phyloP scores from a whole-genome alignment of 306 rosid species.

The Senna siamea region DNA sequence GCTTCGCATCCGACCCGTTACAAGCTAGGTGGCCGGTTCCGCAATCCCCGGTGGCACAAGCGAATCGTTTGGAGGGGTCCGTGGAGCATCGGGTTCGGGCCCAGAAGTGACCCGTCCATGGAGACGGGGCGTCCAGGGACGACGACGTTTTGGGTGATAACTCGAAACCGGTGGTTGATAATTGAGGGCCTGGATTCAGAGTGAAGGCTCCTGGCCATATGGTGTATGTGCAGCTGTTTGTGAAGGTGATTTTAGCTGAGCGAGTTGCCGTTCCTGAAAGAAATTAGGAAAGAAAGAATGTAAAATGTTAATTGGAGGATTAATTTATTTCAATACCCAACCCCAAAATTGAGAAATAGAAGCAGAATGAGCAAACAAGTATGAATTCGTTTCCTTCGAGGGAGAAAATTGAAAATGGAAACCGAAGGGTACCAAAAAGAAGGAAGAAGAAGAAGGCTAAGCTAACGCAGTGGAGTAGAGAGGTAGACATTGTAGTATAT shows the following conservation, averaged over 20 bases:
- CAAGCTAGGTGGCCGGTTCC: too few species aligned
- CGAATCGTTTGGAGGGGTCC: conserved; percentile 27
- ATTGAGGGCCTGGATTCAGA: conserved; percentile 21
- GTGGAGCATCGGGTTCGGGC: conserved; percentile 22
- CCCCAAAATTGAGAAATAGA: background rate
- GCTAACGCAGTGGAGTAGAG: background rate
- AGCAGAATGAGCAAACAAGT: background rate
- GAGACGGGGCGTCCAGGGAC: conserved; percentile 16
- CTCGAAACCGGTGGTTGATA: too few species aligned
- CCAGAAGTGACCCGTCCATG: conserved; percentile 45
- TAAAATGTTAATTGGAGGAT: background rate
- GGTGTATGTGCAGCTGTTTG: conserved; percentile 37
- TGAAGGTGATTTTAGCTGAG: conserved; percentile 22
- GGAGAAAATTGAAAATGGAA: background rate
- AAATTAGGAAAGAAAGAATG: background rate
- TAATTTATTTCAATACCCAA: background rate
- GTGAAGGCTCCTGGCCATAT: conserved; percentile 48
- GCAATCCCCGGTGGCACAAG: too few species aligned
- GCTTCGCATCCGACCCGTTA: too few species aligned
- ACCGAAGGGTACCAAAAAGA: background rate
- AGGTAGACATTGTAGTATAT: background rate
- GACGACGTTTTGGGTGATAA: background rate
- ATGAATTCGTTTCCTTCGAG: background rate
- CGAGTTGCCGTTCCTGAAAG: background rate
- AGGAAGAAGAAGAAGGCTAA: background rate